Conservation (phyloP, 139 green algal genomes). For the Pedinophyceae sp. region DNA sequence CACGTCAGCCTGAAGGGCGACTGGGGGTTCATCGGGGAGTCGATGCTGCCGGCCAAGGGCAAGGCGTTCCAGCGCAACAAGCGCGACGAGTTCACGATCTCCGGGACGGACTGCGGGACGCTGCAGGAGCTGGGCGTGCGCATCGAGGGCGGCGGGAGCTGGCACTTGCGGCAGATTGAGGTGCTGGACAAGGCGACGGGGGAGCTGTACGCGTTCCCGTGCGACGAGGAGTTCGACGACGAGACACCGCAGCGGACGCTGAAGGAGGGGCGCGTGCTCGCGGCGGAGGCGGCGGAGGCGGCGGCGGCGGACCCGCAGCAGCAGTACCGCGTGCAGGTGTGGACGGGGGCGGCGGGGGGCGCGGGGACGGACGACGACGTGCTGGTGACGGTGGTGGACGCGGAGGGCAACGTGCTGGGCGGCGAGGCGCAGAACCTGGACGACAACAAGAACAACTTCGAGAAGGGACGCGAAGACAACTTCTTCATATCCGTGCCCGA, state of each 20-base stretch:
- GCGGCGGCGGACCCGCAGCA: neutral
- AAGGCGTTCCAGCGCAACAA: slow-evolving; percentile 35
- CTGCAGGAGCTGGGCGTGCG: neutral
- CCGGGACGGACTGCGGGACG: neutral
- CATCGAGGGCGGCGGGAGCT: neutral
- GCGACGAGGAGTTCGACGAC: slow-evolving; percentile 1
- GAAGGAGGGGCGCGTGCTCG: neutral
- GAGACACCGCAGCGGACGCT: too few species aligned
- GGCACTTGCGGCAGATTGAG: slow-evolving; percentile 14
- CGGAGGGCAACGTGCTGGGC: neutral
- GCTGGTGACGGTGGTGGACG: neutral
- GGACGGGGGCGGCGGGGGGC: neutral
- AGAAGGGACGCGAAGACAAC: neutral
- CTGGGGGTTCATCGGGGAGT: slow-evolving; percentile 16
- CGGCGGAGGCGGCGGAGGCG: neutral
- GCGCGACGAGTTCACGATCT: neutral
- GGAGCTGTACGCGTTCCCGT: slow-evolving; percentile 20
- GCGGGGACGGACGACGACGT: neutral
- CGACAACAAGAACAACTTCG: neutral
- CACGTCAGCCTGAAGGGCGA: slow-evolving; percentile 32
- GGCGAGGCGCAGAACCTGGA: neutral
- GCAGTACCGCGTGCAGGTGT: neutral
- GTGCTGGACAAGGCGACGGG: slow-evolving; percentile 20
- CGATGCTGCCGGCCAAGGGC: slow-evolving; percentile 25
- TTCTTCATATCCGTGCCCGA: neutral